Base-by-base conservation (phyloP, 495 filamentous ascomycete species). In the Penicillium bovifimosum region DNA sequence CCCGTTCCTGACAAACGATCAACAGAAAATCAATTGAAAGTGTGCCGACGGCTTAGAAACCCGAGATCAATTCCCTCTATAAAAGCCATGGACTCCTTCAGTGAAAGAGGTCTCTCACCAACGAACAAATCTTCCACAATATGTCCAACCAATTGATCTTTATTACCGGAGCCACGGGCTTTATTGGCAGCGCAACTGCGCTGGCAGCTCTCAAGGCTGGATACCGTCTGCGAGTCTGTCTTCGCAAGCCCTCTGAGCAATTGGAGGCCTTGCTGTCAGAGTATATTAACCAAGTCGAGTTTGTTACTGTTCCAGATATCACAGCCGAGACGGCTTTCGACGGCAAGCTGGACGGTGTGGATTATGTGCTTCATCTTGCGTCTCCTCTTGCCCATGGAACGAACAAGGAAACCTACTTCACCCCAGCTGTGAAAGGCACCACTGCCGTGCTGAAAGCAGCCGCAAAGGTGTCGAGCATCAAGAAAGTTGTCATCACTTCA, bases 131-230 rank as follows among this genome's bases (percentile, higher is more conserved):
- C 36, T 26, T 13, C 39, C 40, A 54, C 41, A 55, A 43, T 18
- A 64, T 59, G 57, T 20, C 59, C 14, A 41, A 53, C 16, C 47
- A 34, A 40, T 41, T 69, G 27, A 62, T 77, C 55, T 76, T 79
- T 54, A 66, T 78, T 36, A 79, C 76, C 9, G 73, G 75, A 9
- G 62, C 71, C 6, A 63, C 66, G 14, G 75, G 76, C 35, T 75
- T 70, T 49, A 69, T 79, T 36, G 76, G 76, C 10, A 52, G 50
- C 5, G 63, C 65, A 13, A 62, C 69, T 6, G 66, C 69, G 5
- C 17, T 69, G 14, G 64, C 71, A 44, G 67, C 77, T 13, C 56
- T 79, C 28, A 60, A 59, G n/a, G 29, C 56, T 0, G 71, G 70
- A 1, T 75, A 77, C 46, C 47, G 47, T 18, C 55, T 77, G 5